Evolutionary conservation across 148 eudicot species (phyloP), one percentile per base, ranked within the genome.

Genomic region (Chenopodium formosanum): DNA sequence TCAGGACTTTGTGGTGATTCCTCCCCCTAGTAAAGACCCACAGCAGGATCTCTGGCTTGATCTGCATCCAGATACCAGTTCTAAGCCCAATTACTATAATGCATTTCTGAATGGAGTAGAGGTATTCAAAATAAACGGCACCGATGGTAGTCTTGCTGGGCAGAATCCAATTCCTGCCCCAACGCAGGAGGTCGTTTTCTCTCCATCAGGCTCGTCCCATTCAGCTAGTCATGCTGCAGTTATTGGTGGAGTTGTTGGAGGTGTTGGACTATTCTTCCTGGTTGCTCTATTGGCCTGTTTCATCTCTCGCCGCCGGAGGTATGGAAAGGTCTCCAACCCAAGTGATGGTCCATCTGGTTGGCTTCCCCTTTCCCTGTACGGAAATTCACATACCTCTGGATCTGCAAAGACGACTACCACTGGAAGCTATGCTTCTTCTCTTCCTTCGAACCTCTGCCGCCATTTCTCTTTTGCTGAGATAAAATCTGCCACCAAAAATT

Each of bases 321-420:
- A 85, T 73, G 84, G 86, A 32, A 95, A 90, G 85, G 89, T 82
- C 77, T 87, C 96, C 9, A 95, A 78, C 78, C 85, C 97, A 34
- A 91, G 97, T 62, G 97, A 93, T 70, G 97, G 93, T 17, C 93
- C 96, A 60, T 91, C 96, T 6, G 93, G 91, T 27, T 95, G 98
- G 98, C 98, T 95, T 58, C 98, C 98, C 27, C 90, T 95, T 79
- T 93, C 98, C 23, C 64, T 95, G 32, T 93, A 93, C 83, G 97
- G 97, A 76, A 91, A 95, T 67, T 95, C 98, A 23, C 98, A 92
- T 83, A 86, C 97, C 74, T 88, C 94, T 4, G 90, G 92, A 72
- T 92, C 98, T 2, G 92, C 88, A 64, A 93, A 93, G 93, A 92
- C 98, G 16, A 89, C 86, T 80, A 89, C 92, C 53, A 95, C 97